Conservation (phyloP, 345 rosid genomes). For the Lumnitzera racemosa region DNA sequence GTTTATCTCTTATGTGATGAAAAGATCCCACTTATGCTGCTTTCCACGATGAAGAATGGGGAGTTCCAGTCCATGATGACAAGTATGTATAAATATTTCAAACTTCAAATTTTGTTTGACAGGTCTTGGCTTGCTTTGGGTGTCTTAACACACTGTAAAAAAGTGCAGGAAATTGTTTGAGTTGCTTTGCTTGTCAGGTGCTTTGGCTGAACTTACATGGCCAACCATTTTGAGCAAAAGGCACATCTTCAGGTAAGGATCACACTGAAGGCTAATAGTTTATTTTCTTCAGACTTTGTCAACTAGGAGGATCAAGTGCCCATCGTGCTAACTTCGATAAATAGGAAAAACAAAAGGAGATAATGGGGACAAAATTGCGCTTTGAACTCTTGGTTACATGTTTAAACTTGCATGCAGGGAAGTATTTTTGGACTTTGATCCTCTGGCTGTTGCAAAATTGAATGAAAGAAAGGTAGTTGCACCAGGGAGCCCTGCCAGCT, state of each 20-base stretch:
- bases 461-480: conserved; percentile 53
- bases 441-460: conserved; percentile 47
- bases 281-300: background rate
- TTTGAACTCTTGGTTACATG: background rate
- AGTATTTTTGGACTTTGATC: conserved; percentile 70
- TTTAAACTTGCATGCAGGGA: conserved; percentile 36
- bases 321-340: background rate
- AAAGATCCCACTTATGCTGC: conserved; percentile 34
- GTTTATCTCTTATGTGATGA: background rate
- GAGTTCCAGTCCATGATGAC: conserved; percentile 71
- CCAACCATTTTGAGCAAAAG: conserved; percentile 70
- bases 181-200: conserved; percentile 72
- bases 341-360: background rate
- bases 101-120: background rate
- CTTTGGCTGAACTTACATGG: conserved; percentile 84
- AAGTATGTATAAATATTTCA: conserved; percentile 35
- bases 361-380: too few relatives aligned
- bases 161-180: conserved; percentile 70
- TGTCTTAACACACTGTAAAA: background rate
- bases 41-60: conserved; percentile 96
- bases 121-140: background rate
- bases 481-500: conserved; percentile 47
- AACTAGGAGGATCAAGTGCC: background rate
- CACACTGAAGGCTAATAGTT: background rate
- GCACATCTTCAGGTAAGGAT: conserved; percentile 54